Conservation (phyloP, 805 yeast species). For the Metahyphopichia silvanorum region DNA sequence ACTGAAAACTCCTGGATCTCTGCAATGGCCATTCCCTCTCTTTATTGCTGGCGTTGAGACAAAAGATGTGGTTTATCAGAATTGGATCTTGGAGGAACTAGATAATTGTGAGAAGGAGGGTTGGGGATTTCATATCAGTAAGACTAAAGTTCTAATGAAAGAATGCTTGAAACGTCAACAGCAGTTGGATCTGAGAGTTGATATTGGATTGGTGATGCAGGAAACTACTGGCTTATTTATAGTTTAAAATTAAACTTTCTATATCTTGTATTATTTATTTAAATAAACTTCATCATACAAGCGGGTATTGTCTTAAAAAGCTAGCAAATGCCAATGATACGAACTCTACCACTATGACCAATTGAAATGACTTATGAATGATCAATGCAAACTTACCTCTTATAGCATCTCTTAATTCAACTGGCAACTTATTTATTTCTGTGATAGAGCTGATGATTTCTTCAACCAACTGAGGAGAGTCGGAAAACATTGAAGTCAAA, state of each 20-base stretch:
- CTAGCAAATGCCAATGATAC: not conserved
- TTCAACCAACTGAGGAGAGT: not conserved
- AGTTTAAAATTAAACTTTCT: too few relatives aligned
- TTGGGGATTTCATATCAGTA: slow-evolving; percentile 3
- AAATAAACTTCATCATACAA: too few relatives aligned
- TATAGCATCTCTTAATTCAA: not conserved
- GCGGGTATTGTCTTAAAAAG: not conserved
- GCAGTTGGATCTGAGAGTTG: slow-evolving; percentile 1
- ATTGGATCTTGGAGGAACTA: slow-evolving; percentile 5
- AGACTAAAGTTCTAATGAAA: slow-evolving; percentile 3
- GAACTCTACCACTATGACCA: slow-evolving; percentile 1
- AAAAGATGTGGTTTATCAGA: slow-evolving; percentile 3
- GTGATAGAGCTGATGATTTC: not conserved
- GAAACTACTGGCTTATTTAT: slow-evolving; percentile 4
- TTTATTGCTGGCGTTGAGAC: slow-evolving; percentile 6
- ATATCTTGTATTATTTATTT: too few relatives aligned
- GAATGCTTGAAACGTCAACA: slow-evolving; percentile 3
- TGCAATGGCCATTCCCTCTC: slow-evolving; percentile 5
- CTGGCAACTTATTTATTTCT: not conserved
- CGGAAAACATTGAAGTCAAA: not conserved
- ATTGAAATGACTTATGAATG: slow-evolving; percentile 1
- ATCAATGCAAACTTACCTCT: not conserved
- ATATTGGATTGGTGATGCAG: slow-evolving; percentile 3
- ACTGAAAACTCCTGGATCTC: slow-evolving; percentile 3
- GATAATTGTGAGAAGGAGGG: slow-evolving; percentile 2